Conservation (phyloP, 1,284 basidiomycete species). For the Stereum hirsutum region DNA sequence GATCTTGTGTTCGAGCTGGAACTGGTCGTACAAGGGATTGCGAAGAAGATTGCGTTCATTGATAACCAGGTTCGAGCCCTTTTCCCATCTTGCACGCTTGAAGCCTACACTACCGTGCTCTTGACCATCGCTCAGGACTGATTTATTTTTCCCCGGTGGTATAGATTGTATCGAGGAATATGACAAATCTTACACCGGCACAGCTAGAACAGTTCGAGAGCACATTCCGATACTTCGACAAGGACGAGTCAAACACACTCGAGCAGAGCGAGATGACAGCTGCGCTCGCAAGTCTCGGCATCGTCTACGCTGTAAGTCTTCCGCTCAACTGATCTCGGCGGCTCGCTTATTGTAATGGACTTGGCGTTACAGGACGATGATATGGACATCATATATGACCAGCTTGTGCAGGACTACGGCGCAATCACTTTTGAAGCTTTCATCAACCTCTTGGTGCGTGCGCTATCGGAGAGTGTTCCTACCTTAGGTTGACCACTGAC, state of each 20-base stretch:
- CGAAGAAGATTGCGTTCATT: conserved; percentile 90
- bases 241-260: conserved; percentile 85
- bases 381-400: conserved; percentile 77
- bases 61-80: conserved; percentile 78
- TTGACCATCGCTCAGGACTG: background rate
- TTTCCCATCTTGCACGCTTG: background rate
- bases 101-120: too few relatives aligned
- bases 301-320: conserved; percentile 72
- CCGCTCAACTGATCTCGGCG: background rate
- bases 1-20: conserved; percentile 90
- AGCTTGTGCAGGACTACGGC: conserved; percentile 80
- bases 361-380: conserved; percentile 63
- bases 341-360: background rate
- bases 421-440: conserved; percentile 92
- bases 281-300: conserved; percentile 89
- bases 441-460: conserved; percentile 77
- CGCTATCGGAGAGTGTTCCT: background rate
- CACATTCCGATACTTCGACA: conserved; percentile 97
- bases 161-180: conserved; percentile 79
- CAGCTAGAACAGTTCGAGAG: conserved; percentile 96
- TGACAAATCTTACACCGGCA: conserved; percentile 90
- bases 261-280: conserved; percentile 83
- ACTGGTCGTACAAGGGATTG: conserved; percentile 72
- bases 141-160: background rate
- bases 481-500: background rate